Conservation (phyloP, 345 rosid genomes). For the Heritiera fomes region DNA sequence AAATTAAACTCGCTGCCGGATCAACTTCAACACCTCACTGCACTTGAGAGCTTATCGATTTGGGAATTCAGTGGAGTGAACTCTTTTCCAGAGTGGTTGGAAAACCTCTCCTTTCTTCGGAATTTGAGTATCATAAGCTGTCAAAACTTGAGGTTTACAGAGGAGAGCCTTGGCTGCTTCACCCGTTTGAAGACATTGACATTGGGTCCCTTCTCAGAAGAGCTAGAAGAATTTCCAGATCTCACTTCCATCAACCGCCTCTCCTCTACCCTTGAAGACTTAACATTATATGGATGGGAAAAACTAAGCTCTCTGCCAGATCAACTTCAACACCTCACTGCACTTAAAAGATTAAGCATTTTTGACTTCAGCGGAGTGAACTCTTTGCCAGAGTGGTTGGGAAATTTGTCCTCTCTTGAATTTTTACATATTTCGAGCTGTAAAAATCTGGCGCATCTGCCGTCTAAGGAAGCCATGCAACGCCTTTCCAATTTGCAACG, state of each 20-base stretch:
- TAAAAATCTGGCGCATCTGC: background rate
- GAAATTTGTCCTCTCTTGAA: slow-evolving; percentile 15
- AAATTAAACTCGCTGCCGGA: slow-evolving; percentile 2
- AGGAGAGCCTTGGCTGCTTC: background rate
- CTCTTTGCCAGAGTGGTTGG: slow-evolving; percentile 12
- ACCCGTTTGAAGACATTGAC: background rate
- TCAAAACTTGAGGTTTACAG: background rate
- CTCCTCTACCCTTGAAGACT: background rate
- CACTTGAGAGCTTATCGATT: background rate
- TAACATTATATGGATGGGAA: background rate
- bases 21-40: slow-evolving; percentile 17
- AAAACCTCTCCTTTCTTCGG: slow-evolving; percentile 10
- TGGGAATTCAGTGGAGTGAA: background rate
- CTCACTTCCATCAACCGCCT: background rate
- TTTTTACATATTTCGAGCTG: rapidly evolving
- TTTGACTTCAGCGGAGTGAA: background rate
- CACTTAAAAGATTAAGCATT: background rate
- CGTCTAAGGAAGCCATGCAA: slow-evolving; percentile 4
- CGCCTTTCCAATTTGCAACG: background rate
- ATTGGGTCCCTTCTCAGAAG: background rate
- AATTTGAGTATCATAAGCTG: rapidly evolving
- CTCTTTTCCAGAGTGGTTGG: slow-evolving; percentile 16
- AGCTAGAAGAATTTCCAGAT: slow-evolving; percentile 9
- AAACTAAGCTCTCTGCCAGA: background rate
- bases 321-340: slow-evolving; percentile 13